Base-by-base conservation (phyloP, 1,284 basidiomycete genomes). In the Tylopilus sp. region DNA sequence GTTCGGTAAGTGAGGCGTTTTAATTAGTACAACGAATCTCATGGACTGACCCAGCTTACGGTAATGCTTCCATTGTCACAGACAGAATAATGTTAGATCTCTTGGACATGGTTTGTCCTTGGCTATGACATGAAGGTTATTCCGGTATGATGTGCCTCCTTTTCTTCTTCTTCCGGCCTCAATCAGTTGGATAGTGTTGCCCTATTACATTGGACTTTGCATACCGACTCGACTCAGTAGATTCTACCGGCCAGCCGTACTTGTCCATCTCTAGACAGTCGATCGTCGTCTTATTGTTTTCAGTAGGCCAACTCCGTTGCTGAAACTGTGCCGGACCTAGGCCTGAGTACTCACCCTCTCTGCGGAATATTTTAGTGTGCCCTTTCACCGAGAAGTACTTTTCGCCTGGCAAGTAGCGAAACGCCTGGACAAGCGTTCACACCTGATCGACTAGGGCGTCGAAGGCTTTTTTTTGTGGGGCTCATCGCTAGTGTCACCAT, bases 171-270 rank as follows among this genome's bases (percentile, higher is more conserved):
- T 9, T 40, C 31, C 8, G 23, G 31, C 10, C 23, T 55, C 33
- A 34, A 36, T 46, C 2, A 16, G 18, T n/a, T 26, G 2, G 21
- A 10, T 59, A 86, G 79, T 86, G 88, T 75, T 89, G 86, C 64
- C 70, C 89, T 25, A 86, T 89, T 54, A 89, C 89, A 86, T 78
- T 79, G 7, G 85, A 89, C 63, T 90, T 91, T 64, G 73, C 87
- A 52, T 54, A 70, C 47, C 77, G 84, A 16, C 89, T 90, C 60
- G 86, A 86, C 13, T 71, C 81, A 57, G 48, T 73, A 4, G 76
- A 69, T 49, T 59, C 69, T 1, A 64, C 78, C 53, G 85, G 85
- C 8, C 60, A 70, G 18, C 73, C 69, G 41, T 69, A 79, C 49
- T 69, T 90, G 8, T 77, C 80, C 1, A 76, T 78, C 48, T 77